A percentile compares a stretch with the other conserved stretches of the same genome.
These are phyloP conservation scores for Talaromyces atroroseus DNA, from an alignment of 2,329 filamentous ascomycete genomes.

Conservation along the genomic window DNA sequence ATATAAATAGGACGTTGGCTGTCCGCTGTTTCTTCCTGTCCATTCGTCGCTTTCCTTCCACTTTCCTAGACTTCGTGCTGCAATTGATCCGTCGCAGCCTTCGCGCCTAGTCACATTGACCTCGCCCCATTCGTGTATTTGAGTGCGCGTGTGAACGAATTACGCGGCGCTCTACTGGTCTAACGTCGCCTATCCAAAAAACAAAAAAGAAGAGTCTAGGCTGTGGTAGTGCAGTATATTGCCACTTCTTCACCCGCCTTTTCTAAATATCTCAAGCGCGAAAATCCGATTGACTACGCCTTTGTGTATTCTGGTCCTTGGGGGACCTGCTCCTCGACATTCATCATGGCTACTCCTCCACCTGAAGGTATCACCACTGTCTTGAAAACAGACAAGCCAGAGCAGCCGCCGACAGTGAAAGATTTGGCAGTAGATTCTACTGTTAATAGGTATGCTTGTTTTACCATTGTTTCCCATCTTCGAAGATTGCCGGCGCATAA, in stretches of 20 bases:
- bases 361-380: constrained; percentile 32
- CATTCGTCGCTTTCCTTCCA: constrained; percentile 15
- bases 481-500: neutral
- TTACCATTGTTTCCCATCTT: too few relatives aligned
- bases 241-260: neutral
- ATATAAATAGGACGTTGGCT: constrained; percentile 33
- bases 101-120: neutral
- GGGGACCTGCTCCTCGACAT: constrained; percentile 18
- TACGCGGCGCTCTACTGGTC: neutral
- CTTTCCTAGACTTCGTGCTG: constrained; percentile 21
- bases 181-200: neutral
- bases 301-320: constrained; percentile 22
- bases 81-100: neutral
- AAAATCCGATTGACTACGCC: neutral
- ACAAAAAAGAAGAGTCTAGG: neutral
- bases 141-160: neutral
- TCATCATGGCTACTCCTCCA: constrained; percentile 39
- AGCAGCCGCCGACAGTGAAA: constrained; percentile 32
- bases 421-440: constrained; percentile 26
- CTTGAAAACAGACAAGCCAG: constrained; percentile 38
- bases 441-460: constrained; percentile 23
- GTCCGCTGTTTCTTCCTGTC: constrained; percentile 31
- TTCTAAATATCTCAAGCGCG: neutral
- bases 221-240: neutral
- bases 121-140: neutral